These are phyloP conservation scores for Wickerhamomyces sydowiorum DNA, from an alignment of 805 yeast species.

Conservation along the genomic window DNA sequence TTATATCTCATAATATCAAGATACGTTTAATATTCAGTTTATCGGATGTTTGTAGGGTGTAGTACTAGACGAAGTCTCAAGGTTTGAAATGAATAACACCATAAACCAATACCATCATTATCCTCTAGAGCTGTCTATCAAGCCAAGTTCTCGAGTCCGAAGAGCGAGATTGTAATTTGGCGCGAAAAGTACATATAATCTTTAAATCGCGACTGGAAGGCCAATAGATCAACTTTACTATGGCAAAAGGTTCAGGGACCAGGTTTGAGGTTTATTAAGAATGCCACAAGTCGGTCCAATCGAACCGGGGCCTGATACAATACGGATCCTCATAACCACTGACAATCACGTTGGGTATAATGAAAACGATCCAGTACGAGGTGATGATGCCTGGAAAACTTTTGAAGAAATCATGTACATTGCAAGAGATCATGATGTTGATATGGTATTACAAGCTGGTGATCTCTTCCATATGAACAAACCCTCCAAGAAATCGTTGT, in stretches of 20 bases:
- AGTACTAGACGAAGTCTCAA: no score
- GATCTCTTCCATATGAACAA: slow-evolving; percentile 88
- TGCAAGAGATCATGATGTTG: slow-evolving; percentile 69
- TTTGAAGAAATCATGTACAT: slow-evolving; percentile 76
- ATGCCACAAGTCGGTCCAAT: slow-evolving; percentile 32
- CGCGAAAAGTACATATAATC: neutral
- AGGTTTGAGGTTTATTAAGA: no score
- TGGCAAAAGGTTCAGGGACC: no score
- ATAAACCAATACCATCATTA: no score
- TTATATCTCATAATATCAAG: no score
- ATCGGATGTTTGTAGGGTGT: no score
- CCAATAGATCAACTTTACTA: no score
- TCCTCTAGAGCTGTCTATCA: no score
- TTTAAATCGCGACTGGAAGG: no score
- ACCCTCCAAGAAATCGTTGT: slow-evolving; percentile 82
- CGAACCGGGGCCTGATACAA: slow-evolving; percentile 56
- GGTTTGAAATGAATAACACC: no score
- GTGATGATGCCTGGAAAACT: slow-evolving; percentile 84
- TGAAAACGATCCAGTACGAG: slow-evolving; percentile 85
- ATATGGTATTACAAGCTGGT: slow-evolving; percentile 88
- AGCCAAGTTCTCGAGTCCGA: no score
- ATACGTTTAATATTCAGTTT: neutral
- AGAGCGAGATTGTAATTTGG: no score
- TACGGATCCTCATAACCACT: slow-evolving; percentile 77
- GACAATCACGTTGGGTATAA: slow-evolving; percentile 95